Conservation (phyloP, 2,329 filamentous ascomycete genomes). For the Drechslerella stenobrocha region DNA sequence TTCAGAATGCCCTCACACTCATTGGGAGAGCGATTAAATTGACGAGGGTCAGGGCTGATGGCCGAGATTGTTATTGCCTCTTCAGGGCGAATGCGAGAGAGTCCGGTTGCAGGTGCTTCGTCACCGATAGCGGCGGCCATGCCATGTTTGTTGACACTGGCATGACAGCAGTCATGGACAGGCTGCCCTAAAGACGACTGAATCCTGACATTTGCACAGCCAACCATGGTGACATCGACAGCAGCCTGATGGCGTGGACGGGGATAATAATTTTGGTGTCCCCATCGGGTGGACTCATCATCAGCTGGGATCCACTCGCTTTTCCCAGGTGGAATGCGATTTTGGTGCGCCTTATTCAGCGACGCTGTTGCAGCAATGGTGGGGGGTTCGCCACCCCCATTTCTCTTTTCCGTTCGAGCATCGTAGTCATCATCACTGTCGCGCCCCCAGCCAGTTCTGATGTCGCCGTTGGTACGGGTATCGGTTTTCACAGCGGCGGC, state of each 20-base stretch:
- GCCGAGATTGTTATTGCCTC: conserved; percentile 35
- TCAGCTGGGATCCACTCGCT: conserved; percentile 45
- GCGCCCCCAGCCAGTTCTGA: conserved; percentile 42
- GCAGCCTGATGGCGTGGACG: conserved; percentile 10
- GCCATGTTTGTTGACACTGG: conserved; percentile 17
- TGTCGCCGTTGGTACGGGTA: conserved; percentile 9
- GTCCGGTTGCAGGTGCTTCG: not conserved
- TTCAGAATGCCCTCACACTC: conserved; percentile 37
- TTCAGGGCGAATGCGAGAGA: conserved; percentile 8
- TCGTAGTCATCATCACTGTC: conserved; percentile 43
- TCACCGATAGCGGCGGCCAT: conserved; percentile 6
- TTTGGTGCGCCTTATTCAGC: conserved; percentile 37
- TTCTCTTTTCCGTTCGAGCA: conserved; percentile 19
- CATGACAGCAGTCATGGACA: not conserved
- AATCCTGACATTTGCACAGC: not conserved
- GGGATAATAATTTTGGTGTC: conserved; percentile 1
- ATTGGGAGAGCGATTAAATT: conserved; percentile 43
- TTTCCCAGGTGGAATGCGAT: conserved; percentile 43
- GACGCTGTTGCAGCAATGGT: conserved; percentile 4
- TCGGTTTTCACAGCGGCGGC: conserved; percentile 43
- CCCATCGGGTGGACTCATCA: conserved; percentile 24
- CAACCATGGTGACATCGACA: not conserved
- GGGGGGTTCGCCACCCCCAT: conserved; percentile 4
- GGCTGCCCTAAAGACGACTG: not conserved
- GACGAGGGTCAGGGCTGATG: conserved; percentile 41